phyloP scores from a whole-genome alignment of 306 rosid species.

The Vicia villosa region DNA sequence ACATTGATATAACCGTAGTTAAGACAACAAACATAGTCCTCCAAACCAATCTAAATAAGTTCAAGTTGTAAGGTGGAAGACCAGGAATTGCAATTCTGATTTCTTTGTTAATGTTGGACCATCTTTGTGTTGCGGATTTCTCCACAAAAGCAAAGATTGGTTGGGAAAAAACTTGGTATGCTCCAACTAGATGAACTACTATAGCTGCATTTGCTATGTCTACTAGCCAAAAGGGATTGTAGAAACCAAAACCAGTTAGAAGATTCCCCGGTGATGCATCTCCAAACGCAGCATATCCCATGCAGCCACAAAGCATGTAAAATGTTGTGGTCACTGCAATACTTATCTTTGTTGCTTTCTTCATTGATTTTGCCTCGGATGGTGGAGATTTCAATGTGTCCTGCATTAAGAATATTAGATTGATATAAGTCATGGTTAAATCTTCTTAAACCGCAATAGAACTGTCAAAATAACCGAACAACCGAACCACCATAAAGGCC shows the following conservation, averaged over 20 bases:
- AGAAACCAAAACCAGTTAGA: slow-evolving; percentile 85
- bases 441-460: too few species aligned
- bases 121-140: slow-evolving; percentile 46
- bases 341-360: slow-evolving; percentile 62
- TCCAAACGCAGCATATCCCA: slow-evolving; percentile 92
- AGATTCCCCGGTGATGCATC: slow-evolving; percentile 77
- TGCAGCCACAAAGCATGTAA: slow-evolving; percentile 76
- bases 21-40: slow-evolving; percentile 64
- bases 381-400: slow-evolving; percentile 87
- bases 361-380: slow-evolving; percentile 83
- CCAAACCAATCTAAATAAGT: slow-evolving; percentile 57
- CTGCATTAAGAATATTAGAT: slow-evolving; percentile 39
- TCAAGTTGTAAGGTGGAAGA: slow-evolving; percentile 44
- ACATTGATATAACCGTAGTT: slow-evolving; percentile 69
- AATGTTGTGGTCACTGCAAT: slow-evolving; percentile 63
- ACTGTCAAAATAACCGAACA: too few species aligned
- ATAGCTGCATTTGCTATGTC: slow-evolving; percentile 88
- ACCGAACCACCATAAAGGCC: background rate
- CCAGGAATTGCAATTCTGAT: slow-evolving; percentile 52
- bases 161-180: slow-evolving; percentile 81
- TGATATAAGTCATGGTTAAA: too few species aligned
- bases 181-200: slow-evolving; percentile 80
- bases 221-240: slow-evolving; percentile 76
- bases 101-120: slow-evolving; percentile 52
- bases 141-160: slow-evolving; percentile 79